Percentiles rank a stretch among this genome's conserved stretches.
Conservation (phyloP, 2,329 filamentous ascomycete genomes). For the Ophiocordyceps camponoti-leonardi region DNA sequence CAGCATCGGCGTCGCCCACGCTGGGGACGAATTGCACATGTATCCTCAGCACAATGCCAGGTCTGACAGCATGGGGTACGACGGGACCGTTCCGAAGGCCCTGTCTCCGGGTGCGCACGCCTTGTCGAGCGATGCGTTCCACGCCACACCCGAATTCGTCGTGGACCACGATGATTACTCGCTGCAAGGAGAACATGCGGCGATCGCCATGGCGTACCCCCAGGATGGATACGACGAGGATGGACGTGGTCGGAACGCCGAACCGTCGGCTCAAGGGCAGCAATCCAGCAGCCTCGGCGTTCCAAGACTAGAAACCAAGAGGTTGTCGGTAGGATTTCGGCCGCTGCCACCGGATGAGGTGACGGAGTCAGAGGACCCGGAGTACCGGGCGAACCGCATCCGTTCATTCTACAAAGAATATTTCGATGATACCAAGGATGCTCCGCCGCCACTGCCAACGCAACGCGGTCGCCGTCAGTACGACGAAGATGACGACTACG, state of each 20-base stretch:
- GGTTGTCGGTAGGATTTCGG: slow-evolving; percentile 57
- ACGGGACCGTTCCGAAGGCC: slow-evolving; percentile 17
- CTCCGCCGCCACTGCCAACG: slow-evolving; percentile 21
- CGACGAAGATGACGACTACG: slow-evolving; percentile 69
- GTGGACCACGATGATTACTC: slow-evolving; percentile 1
- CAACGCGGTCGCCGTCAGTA: slow-evolving; percentile 25
- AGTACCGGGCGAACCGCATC: slow-evolving; percentile 88
- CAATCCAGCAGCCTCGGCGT: slow-evolving; percentile 27
- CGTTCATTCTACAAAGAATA: slow-evolving; percentile 99
- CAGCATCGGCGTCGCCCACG: slow-evolving; percentile 6
- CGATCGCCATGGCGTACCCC: slow-evolving; percentile 14
- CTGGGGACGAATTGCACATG: slow-evolving; percentile 7
- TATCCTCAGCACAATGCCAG: slow-evolving; percentile 11
- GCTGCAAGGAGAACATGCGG: slow-evolving; percentile 7
- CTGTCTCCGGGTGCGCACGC: slow-evolving; percentile 8
- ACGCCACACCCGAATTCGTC: neutral
- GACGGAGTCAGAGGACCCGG: slow-evolving; percentile 67
- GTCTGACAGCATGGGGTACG: slow-evolving; percentile 16
- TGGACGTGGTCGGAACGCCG: slow-evolving; percentile 17
- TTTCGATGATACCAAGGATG: slow-evolving; percentile 65
- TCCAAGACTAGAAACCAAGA: slow-evolving; percentile 35
- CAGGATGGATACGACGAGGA: slow-evolving; percentile 15
- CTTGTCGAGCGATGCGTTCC: slow-evolving; percentile 1
- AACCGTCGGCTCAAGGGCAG: slow-evolving; percentile 11
- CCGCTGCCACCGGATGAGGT: slow-evolving; percentile 79